Percentiles rank a stretch among this genome's conserved stretches.
Conservation (phyloP, 768 basidiomycete genomes). For the Harrya chromipes region DNA sequence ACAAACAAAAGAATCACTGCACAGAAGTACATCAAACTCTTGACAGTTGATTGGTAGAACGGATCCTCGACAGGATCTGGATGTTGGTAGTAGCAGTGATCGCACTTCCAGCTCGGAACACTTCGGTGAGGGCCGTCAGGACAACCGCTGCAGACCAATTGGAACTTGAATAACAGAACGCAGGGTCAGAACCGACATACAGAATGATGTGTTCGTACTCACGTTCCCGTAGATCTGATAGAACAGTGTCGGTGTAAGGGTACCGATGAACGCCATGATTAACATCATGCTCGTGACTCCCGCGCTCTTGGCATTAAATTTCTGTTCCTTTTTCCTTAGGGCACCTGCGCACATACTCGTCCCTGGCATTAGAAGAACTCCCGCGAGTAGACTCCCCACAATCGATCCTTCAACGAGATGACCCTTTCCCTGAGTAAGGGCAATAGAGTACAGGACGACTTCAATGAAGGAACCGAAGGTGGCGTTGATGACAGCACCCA, state of each 20-base stretch:
- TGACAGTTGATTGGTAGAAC: conserved; percentile 95
- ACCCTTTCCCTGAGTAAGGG: conserved; percentile 87
- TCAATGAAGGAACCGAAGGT: conserved; percentile 99
- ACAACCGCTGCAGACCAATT: conserved; percentile 81
- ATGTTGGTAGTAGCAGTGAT: conserved; percentile 92
- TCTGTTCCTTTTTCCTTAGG: conserved; percentile 87
- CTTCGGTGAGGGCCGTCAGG: conserved; percentile 37
- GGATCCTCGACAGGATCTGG: conserved; percentile 91
- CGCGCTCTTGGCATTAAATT: conserved; percentile 98
- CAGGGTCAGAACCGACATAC: conserved; percentile 6
- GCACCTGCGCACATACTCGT: conserved; percentile 94
- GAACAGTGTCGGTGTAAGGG: conserved; percentile 91
- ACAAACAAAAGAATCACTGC: conserved; percentile 88
- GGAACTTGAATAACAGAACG: conserved; percentile 56
- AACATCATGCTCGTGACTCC: conserved; percentile 99
- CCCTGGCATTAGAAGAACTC: conserved; percentile 96
- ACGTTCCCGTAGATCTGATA: conserved; percentile 98
- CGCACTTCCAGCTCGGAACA: conserved; percentile 69
- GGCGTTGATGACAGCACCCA: conserved; percentile 99
- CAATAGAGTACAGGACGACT: conserved; percentile 89
- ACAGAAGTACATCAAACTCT: conserved; percentile 94
- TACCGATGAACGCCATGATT: conserved; percentile 99
- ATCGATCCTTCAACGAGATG: conserved; percentile 96
- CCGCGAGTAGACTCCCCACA: conserved; percentile 91
- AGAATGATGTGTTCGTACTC: conserved; percentile 34